These are phyloP conservation scores for Candida sp. DNA, from an alignment of 1,139 yeast genomes.

Conservation along the genomic window DNA sequence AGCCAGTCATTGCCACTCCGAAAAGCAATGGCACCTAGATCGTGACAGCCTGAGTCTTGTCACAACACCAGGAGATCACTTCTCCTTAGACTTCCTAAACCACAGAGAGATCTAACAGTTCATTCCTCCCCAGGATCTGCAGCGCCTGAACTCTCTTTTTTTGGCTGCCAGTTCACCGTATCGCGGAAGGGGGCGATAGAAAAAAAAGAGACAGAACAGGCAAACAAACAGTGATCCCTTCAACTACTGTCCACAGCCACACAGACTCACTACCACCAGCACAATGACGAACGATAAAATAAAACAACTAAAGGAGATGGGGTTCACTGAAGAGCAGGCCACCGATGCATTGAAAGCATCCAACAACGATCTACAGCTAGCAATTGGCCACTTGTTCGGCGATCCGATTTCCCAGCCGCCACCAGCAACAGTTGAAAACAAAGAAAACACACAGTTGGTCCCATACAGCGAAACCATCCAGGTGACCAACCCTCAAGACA, in stretches of 20 bases:
- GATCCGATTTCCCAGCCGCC: conserved; percentile 28
- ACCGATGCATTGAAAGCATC: conserved; percentile 42
- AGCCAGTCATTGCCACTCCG: no score
- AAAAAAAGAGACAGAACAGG: no score
- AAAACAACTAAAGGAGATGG: conserved; percentile 61
- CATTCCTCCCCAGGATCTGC: no score
- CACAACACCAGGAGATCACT: no score
- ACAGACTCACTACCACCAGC: neutral
- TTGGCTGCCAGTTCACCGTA: no score
- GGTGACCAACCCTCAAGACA: conserved; percentile 22
- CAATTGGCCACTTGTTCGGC: conserved; percentile 57
- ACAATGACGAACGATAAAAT: conserved; percentile 21
- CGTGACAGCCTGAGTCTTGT: no score
- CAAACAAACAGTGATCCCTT: neutral
- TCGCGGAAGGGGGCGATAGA: no score
- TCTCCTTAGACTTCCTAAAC: no score
- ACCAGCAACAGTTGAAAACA: conserved; percentile 6
- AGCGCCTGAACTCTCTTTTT: no score
- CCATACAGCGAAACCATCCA: conserved; percentile 19
- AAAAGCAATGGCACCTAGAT: no score
- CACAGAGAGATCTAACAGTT: no score
- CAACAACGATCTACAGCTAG: conserved; percentile 54
- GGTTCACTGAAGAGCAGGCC: conserved; percentile 54
- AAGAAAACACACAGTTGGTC: conserved; percentile 11
- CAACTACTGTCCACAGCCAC: neutral